A percentile compares a stretch with the other conserved stretches of the same genome.
Conservation (phyloP, 805 yeast genomes). For the Cyberlindnera misumaiensis region DNA sequence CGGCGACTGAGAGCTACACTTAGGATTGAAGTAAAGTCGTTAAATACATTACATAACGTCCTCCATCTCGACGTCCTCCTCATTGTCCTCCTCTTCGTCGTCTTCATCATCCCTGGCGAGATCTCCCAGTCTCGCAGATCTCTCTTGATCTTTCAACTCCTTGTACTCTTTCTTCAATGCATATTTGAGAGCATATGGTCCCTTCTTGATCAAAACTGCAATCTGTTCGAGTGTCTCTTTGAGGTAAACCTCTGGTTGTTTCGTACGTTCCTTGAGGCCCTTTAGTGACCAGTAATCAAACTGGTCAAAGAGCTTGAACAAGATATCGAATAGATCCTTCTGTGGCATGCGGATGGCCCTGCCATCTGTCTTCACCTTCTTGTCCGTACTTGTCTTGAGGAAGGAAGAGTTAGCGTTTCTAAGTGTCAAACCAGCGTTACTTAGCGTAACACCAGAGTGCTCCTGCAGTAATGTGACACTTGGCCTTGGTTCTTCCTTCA, state of each 20-base stretch:
- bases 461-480: slow-evolving; percentile 66
- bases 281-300: slow-evolving; percentile 96
- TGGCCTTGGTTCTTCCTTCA: slow-evolving; percentile 45
- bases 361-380: slow-evolving; percentile 49
- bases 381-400: slow-evolving; percentile 44
- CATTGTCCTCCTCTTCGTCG: slow-evolving; percentile 54
- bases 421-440: slow-evolving; percentile 80
- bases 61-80: slow-evolving; percentile 70
- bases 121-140: slow-evolving; percentile 59
- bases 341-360: slow-evolving; percentile 93
- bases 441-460: slow-evolving; percentile 81
- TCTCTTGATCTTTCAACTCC: slow-evolving; percentile 67
- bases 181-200: slow-evolving; percentile 92
- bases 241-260: slow-evolving; percentile 90
- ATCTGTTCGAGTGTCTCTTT: slow-evolving; percentile 87
- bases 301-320: slow-evolving; percentile 87
- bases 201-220: slow-evolving; percentile 85
- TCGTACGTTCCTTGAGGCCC: slow-evolving; percentile 87
- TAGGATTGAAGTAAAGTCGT: neutral
- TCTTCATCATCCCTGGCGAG: slow-evolving; percentile 30
- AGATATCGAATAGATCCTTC: slow-evolving; percentile 79
- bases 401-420: slow-evolving; percentile 66
- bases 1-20: neutral
- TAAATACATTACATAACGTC: slow-evolving; percentile 43
- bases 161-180: slow-evolving; percentile 86